phyloP scores from a whole-genome alignment of 2,329 filamentous ascomycete species.

The Hymenoscyphus linearis region DNA sequence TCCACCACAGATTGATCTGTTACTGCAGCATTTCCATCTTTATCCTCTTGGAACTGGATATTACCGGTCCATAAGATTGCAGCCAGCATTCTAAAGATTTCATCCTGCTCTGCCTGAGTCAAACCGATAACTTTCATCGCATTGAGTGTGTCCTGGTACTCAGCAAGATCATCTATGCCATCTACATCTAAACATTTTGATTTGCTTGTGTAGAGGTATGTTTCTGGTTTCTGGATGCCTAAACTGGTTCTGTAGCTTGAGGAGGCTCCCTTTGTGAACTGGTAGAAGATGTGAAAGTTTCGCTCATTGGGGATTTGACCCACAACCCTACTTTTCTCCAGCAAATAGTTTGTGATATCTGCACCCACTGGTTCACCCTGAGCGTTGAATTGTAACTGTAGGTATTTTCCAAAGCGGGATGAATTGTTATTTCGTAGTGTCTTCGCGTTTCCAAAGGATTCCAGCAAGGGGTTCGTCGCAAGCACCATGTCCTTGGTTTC shows the following conservation, averaged over 20 bases:
- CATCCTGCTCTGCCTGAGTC: constrained; percentile 81
- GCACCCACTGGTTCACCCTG: constrained; percentile 91
- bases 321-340: constrained; percentile 93
- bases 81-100: constrained; percentile 92
- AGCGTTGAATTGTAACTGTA: constrained; percentile 92
- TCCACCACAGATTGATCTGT: constrained; percentile 87
- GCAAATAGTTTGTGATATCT: constrained; percentile 95
- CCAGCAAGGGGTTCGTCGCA: constrained; percentile 92
- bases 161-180: constrained; percentile 85
- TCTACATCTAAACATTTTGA: constrained; percentile 94
- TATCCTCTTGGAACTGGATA: constrained; percentile 83
- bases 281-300: constrained; percentile 99
- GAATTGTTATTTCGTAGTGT: constrained; percentile 98
- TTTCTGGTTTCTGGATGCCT: constrained; percentile 85
- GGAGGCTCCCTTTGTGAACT: constrained; percentile 94
- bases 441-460: constrained; percentile 98
- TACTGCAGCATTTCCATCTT: constrained; percentile 81
- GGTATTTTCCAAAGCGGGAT: constrained; percentile 95
- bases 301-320: constrained; percentile 93
- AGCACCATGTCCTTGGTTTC: constrained; percentile 99
- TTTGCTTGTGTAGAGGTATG: constrained; percentile 87
- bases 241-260: constrained; percentile 80
- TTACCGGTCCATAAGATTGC: constrained; percentile 94
- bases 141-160: constrained; percentile 84
- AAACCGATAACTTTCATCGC: constrained; percentile 95